Conservation (phyloP, 305 asterid genomes). For the Caryopteris hybrid region DNA sequence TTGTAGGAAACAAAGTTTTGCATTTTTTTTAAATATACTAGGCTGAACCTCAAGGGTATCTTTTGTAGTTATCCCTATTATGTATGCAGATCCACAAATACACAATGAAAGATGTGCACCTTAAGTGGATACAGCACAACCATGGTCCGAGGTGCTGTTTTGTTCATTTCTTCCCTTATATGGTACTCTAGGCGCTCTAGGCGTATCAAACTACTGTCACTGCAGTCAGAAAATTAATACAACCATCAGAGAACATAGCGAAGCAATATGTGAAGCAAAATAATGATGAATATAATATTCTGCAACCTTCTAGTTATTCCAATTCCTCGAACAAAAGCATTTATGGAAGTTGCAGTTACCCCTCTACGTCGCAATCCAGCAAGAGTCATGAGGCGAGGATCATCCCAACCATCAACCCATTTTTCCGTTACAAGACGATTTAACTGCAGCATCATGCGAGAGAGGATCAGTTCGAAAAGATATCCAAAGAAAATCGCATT, state of each 20-base stretch:
- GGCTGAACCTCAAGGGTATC: no score
- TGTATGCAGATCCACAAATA: background rate
- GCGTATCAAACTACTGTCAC: constrained; percentile 81
- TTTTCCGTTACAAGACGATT: constrained; percentile 88
- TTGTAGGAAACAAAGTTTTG: no score
- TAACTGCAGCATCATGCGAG: constrained; percentile 25
- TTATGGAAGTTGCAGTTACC: constrained; percentile 78
- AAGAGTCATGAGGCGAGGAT: constrained; percentile 95
- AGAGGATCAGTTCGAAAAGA: constrained; percentile 4
- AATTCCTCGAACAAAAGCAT: constrained; percentile 81
- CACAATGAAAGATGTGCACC: constrained; percentile 33
- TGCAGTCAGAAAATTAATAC: constrained; percentile 29
- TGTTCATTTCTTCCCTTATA: constrained; percentile 84
- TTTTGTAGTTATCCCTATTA: background rate
- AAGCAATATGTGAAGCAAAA: constrained; percentile 10
- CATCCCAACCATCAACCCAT: constrained; percentile 96
- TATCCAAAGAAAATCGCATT: background rate
- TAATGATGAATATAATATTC: background rate
- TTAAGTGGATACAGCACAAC: constrained; percentile 85
- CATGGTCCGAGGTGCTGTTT: constrained; percentile 77
- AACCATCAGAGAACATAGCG: constrained; percentile 16
- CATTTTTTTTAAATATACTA: no score
- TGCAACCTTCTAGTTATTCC: constrained; percentile 89
- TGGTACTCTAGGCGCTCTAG: constrained; percentile 80
- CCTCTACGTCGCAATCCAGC: constrained; percentile 95